phyloP scores from a whole-genome alignment of 2,329 filamentous ascomycete genomes.

The Leptographium procerum region DNA sequence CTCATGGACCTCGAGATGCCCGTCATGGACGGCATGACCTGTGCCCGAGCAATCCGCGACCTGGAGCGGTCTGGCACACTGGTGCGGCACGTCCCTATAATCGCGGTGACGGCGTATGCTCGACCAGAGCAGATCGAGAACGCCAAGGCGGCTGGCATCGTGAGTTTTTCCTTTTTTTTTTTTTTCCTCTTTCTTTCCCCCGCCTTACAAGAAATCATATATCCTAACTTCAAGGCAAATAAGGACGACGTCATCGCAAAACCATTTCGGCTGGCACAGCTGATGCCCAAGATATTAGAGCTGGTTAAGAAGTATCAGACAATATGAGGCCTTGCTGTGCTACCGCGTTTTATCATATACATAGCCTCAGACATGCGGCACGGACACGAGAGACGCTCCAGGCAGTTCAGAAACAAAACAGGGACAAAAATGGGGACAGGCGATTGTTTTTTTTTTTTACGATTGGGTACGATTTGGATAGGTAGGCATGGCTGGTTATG shows the following conservation, averaged over 20 bases:
- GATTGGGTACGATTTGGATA: neutral
- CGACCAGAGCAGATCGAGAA: constrained; percentile 61
- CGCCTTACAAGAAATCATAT: too few species aligned
- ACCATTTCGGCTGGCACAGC: constrained; percentile 63
- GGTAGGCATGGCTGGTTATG: neutral
- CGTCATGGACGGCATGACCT: constrained; percentile 70
- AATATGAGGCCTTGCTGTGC: neutral
- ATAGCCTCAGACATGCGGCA: too few species aligned
- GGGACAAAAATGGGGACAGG: neutral
- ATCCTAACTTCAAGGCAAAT: too few species aligned
- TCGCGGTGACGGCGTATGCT: constrained; percentile 75
- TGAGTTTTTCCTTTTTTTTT: constrained; percentile 27
- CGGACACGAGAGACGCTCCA: neutral
- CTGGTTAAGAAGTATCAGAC: constrained; percentile 31
- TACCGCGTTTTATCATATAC: too few species aligned
- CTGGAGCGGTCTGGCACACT: constrained; percentile 52
- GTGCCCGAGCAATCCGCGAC: constrained; percentile 56
- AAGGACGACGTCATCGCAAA: constrained; percentile 71
- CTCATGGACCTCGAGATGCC: constrained; percentile 77
- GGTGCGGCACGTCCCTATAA: constrained; percentile 58
- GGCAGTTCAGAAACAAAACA: neutral
- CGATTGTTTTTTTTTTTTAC: too few species aligned
- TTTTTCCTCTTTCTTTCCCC: constrained; percentile 11
- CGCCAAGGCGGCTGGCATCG: constrained; percentile 62
- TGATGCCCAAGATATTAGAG: constrained; percentile 56